A percentile compares a stretch with the other conserved stretches of the same genome.
Conservation (phyloP, 345 rosid species). For the Sonneratia alba region DNA sequence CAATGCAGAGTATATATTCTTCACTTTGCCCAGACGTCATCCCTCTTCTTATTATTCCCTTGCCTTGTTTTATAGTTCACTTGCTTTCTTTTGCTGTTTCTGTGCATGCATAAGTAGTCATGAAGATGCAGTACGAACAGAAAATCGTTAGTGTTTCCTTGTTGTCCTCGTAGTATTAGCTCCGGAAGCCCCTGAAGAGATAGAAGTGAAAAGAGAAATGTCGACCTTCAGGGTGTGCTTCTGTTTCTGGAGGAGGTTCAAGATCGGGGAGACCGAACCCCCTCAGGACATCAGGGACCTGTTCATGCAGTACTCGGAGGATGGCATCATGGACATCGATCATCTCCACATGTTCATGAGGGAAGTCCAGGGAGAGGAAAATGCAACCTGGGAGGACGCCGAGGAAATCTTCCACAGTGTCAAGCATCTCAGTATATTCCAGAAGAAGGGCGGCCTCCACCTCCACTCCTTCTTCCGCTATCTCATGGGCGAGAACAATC, state of each 20-base stretch:
- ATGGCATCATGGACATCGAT: slow-evolving; percentile 30
- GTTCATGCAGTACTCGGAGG: slow-evolving; percentile 29
- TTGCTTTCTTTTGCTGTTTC: not conserved
- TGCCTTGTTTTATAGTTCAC: not conserved
- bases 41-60: not conserved
- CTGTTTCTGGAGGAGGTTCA: slow-evolving; percentile 45
- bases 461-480: slow-evolving; percentile 47
- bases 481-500: slow-evolving; percentile 41
- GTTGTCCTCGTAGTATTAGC: not conserved
- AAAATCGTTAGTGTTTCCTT: not conserved
- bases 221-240: slow-evolving; percentile 34
- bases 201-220: not conserved
- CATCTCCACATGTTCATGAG: slow-evolving; percentile 35
- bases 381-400: slow-evolving; percentile 35
- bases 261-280: slow-evolving; percentile 25
- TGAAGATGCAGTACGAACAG: not conserved
- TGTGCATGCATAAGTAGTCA: not conserved
- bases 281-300: slow-evolving; percentile 28
- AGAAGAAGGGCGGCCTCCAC: slow-evolving; percentile 36
- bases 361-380: slow-evolving; percentile 26
- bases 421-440: slow-evolving; percentile 43
- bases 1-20: not conserved
- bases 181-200: not conserved
- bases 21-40: not conserved
- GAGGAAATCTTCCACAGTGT: slow-evolving; percentile 38